Conservation (phyloP, 441 rosid genomes). For the Arabidopsis lyrata region DNA sequence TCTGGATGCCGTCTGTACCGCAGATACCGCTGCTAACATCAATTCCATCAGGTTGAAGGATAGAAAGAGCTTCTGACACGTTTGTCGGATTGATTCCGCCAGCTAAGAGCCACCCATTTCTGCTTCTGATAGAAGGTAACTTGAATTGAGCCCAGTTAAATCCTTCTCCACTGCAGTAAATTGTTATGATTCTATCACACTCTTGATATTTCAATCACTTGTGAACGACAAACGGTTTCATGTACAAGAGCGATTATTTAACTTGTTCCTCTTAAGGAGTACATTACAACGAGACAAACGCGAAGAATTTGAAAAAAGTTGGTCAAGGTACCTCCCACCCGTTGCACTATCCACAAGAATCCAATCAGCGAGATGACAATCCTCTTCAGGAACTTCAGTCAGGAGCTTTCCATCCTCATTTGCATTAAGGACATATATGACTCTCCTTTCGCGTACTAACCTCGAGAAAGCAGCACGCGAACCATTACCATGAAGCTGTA, state of each 20-base stretch:
- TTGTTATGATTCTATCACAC: slow-evolving; percentile 3
- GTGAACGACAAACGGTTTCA: background rate
- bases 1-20: slow-evolving; percentile 66
- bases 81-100: slow-evolving; percentile 84
- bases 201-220: slow-evolving; percentile 2
- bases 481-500: slow-evolving; percentile 83
- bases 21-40: slow-evolving; percentile 95
- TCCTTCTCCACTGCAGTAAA: slow-evolving; percentile 76
- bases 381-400: slow-evolving; percentile 70
- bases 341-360: slow-evolving; percentile 85
- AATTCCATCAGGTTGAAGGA: slow-evolving; percentile 70
- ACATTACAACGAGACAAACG: background rate
- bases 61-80: slow-evolving; percentile 66
- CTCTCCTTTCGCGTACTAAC: slow-evolving; percentile 53
- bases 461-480: slow-evolving; percentile 64
- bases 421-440: slow-evolving; percentile 80
- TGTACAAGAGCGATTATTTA: background rate
- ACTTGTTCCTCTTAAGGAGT: slow-evolving; percentile 4
- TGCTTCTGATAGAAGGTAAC: slow-evolving; percentile 73
- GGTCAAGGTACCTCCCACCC: slow-evolving; percentile 71
- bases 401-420: slow-evolving; percentile 69
- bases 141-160: slow-evolving; percentile 74
- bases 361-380: slow-evolving; percentile 76
- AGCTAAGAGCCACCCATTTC: slow-evolving; percentile 86
- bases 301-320: background rate